A percentile compares a stretch with the other conserved stretches of the same genome.
Conservation (phyloP, 371 early-diverging fungal genomes). For the Saksenaea vasiformis region DNA sequence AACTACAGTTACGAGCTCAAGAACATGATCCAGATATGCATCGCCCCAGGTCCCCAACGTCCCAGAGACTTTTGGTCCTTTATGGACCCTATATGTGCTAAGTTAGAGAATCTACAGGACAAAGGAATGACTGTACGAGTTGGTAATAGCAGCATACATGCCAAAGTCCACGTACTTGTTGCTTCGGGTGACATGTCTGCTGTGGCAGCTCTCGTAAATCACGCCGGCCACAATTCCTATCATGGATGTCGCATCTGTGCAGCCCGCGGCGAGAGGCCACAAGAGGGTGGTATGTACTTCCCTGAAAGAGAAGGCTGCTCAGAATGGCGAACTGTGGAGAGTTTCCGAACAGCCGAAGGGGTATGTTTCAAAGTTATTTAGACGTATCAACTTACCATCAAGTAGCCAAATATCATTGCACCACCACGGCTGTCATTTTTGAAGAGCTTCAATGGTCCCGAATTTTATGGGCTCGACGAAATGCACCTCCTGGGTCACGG, state of each 20-base stretch:
- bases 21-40: constrained; percentile 9
- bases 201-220: not conserved
- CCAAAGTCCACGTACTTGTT: constrained; percentile 7
- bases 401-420: not conserved
- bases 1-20: not conserved
- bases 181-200: constrained; percentile 7
- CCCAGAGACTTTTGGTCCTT: not conserved
- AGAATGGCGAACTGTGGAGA: constrained; percentile 76
- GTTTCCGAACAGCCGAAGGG: constrained; percentile 69
- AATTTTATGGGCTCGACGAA: constrained; percentile 12
- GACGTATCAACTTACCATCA: not conserved
- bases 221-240: constrained; percentile 1
- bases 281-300: not conserved
- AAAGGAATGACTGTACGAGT: not conserved
- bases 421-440: not conserved
- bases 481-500: constrained; percentile 8
- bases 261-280: not conserved
- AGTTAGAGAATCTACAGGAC: not conserved
- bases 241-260: constrained; percentile 7
- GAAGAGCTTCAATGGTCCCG: not conserved
- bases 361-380: not conserved
- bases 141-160: not conserved
- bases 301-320: not conserved
- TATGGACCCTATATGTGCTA: constrained; percentile 6
- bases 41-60: not conserved